Conservation (phyloP, 148 eudicot species). For the Vaccinium darrowii region DNA sequence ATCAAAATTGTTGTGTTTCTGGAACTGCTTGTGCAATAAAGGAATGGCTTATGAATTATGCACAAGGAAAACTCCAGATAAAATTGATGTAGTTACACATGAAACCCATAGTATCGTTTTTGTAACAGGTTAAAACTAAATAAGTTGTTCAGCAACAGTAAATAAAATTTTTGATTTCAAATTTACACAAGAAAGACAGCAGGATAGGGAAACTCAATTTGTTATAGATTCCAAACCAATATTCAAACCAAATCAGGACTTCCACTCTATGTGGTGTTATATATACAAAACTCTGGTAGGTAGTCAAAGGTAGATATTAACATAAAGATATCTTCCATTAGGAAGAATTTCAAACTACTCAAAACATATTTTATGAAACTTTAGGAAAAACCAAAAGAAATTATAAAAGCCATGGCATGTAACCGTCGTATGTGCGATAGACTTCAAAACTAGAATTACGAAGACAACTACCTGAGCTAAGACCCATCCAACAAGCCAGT, state of each 20-base stretch:
- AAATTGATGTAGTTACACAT: too few relatives aligned
- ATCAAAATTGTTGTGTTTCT: too few relatives aligned
- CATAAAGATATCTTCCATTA: not conserved
- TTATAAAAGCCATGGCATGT: too few relatives aligned
- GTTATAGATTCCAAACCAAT: too few relatives aligned
- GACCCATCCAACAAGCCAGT: conserved; percentile 98
- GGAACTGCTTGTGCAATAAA: not conserved
- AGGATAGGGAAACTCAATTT: too few relatives aligned
- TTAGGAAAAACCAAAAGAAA: not conserved
- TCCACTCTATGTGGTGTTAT: too few relatives aligned
- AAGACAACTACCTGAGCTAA: conserved; percentile 68
- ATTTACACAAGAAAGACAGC: too few relatives aligned
- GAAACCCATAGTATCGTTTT: too few relatives aligned
- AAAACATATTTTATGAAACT: not conserved
- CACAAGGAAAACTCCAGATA: not conserved
- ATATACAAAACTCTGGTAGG: not conserved
- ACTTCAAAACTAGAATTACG: not conserved
- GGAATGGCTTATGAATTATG: not conserved
- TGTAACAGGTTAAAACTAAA: too few relatives aligned
- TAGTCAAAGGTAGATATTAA: not conserved
- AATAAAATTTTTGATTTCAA: too few relatives aligned
- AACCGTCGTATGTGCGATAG: not conserved
- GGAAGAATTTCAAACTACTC: not conserved
- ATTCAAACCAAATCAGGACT: too few relatives aligned
- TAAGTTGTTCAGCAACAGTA: too few relatives aligned